Conservation (phyloP, 2,329 filamentous ascomycete species). For the Calonectria henricotiae region DNA sequence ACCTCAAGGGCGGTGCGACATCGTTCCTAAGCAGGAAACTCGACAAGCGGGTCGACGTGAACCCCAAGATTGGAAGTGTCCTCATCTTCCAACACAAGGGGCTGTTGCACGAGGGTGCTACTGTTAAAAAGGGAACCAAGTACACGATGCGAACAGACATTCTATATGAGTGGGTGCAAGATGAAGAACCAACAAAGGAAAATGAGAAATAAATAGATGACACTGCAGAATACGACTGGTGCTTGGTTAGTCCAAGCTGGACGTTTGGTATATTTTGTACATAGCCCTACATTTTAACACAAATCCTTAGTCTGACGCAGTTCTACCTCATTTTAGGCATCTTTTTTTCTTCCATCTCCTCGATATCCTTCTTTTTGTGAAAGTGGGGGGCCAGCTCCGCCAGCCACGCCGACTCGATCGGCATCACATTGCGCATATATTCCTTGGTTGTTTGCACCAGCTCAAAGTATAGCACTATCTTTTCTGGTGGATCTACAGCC, state of each 20-base stretch:
- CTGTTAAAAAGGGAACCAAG: constrained; percentile 68
- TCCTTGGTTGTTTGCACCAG: constrained; percentile 89
- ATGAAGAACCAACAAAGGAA: constrained; percentile 26
- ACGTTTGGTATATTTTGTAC: constrained; percentile 14
- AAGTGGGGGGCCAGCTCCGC: constrained; percentile 94
- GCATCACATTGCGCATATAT: constrained; percentile 92
- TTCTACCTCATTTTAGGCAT: constrained; percentile 59
- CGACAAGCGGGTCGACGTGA: constrained; percentile 66
- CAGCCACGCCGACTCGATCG: constrained; percentile 88
- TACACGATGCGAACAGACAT: constrained; percentile 73
- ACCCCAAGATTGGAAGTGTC: constrained; percentile 72
- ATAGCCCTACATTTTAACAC: constrained; percentile 27
- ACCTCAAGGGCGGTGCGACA: constrained; percentile 70
- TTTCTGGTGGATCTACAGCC: constrained; percentile 81
- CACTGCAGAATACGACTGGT: neutral
- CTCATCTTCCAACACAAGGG: constrained; percentile 73
- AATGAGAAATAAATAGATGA: no score
- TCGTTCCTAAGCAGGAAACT: constrained; percentile 66
- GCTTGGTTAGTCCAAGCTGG: constrained; percentile 14
- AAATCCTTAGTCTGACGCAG: constrained; percentile 21
- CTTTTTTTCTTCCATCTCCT: constrained; percentile 84
- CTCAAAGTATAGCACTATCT: constrained; percentile 91
- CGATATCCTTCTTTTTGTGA: constrained; percentile 92
- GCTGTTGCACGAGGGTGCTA: constrained; percentile 70
- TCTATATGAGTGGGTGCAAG: constrained; percentile 62